phyloP scores from a whole-genome alignment of 345 rosid genomes.

The Sonneratia alba region DNA sequence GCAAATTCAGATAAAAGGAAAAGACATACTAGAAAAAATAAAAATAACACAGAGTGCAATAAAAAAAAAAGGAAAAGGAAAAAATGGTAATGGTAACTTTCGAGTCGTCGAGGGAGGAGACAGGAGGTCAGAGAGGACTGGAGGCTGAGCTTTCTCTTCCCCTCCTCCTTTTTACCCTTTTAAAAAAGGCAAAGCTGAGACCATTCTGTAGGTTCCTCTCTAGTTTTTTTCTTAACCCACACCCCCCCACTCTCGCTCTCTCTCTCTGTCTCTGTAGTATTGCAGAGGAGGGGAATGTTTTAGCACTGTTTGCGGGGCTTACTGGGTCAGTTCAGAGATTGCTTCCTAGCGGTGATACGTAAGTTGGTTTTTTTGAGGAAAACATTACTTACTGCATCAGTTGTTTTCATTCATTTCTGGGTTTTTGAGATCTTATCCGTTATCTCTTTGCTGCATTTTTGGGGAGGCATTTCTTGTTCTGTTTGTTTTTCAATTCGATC shows the following conservation, averaged over 20 bases:
- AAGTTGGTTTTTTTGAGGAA: neutral
- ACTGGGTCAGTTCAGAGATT: neutral
- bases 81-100: neutral
- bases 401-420: neutral
- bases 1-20: neutral
- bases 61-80: neutral
- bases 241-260: neutral
- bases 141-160: neutral
- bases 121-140: slow-evolving; percentile 1
- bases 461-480: neutral
- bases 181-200: neutral
- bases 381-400: neutral
- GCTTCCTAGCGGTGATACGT: neutral
- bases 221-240: neutral
- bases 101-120: neutral
- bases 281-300: slow-evolving; percentile 7
- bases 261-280: neutral
- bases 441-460: neutral
- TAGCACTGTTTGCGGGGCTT: neutral
- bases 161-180: slow-evolving; percentile 3
- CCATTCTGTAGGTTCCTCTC: slow-evolving; percentile 1
- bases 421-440: neutral
- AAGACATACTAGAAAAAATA: neutral
- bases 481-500: neutral
- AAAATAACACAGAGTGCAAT: neutral